Percentiles rank a stretch among this genome's conserved stretches.
Conservation (phyloP, 805 yeast genomes). For the Metschnikowia rubicola region DNA sequence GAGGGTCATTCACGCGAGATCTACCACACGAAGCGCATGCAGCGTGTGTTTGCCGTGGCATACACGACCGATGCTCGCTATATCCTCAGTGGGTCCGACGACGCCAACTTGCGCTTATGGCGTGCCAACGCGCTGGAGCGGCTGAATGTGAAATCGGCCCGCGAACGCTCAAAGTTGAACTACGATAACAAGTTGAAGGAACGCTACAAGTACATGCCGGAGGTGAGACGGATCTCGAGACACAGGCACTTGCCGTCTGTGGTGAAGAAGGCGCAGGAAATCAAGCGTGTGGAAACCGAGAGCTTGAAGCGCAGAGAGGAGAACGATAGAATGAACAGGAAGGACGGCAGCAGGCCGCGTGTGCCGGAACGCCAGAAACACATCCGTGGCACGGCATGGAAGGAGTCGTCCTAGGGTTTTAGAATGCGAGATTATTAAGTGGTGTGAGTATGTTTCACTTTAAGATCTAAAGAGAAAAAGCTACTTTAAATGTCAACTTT, state of each 20-base stretch:
- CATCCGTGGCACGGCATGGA: conserved; percentile 74
- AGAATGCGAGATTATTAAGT: too few species aligned
- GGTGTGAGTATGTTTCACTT: too few species aligned
- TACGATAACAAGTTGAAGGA: conserved; percentile 90
- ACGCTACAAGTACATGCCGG: conserved; percentile 94
- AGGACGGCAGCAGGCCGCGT: conserved; percentile 54
- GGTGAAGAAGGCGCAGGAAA: conserved; percentile 85
- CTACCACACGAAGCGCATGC: conserved; percentile 98
- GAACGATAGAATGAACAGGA: conserved; percentile 77
- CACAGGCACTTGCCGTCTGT: conserved; percentile 90
- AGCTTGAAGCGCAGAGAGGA: conserved; percentile 77
- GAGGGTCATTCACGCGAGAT: conserved; percentile 94
- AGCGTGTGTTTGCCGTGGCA: conserved; percentile 78
- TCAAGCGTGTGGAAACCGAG: conserved; percentile 69
- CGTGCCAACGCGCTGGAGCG: conserved; percentile 83
- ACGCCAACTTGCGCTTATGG: conserved; percentile 94
- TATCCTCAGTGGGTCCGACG: conserved; percentile 89
- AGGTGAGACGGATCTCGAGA: conserved; percentile 80
- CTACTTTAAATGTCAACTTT: too few species aligned
- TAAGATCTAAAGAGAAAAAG: too few species aligned
- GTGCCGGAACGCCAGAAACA: conserved; percentile 81
- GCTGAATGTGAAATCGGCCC: conserved; percentile 72
- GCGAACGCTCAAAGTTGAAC: conserved; percentile 78
- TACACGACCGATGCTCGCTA: conserved; percentile 88
- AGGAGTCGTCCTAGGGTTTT: conserved; percentile 26